Evolutionary conservation across 805 yeast genomes (phyloP).

Genomic region (Yarrowia yakushimensis): DNA sequence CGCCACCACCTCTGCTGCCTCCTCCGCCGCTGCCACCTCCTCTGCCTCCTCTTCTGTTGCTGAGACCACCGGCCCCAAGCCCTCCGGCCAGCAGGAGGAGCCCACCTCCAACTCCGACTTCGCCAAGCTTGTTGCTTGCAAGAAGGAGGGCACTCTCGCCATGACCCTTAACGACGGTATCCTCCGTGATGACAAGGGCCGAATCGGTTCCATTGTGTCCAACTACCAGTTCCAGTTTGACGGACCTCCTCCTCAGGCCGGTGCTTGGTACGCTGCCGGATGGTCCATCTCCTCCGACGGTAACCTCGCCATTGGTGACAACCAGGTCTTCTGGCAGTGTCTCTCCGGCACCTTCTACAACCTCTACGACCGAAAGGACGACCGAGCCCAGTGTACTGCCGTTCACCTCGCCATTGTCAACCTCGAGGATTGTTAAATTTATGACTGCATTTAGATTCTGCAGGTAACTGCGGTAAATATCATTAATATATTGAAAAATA

Average conservation of each 20-base stretch:
- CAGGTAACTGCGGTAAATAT: not conserved
- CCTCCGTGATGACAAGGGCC: conserved; percentile 12
- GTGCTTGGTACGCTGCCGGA: conserved; percentile 29
- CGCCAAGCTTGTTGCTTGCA: conserved; percentile 19
- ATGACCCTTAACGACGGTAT: conserved; percentile 18
- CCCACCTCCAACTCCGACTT: conserved; percentile 17
- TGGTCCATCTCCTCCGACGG: conserved; percentile 29
- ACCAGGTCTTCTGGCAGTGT: conserved; percentile 26
- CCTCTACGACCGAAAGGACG: conserved; percentile 23
- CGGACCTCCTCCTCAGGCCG: conserved; percentile 29
- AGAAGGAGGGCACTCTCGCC: conserved; percentile 14
- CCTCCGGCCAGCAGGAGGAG: conserved; percentile 9
- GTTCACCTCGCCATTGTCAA: conserved; percentile 22
- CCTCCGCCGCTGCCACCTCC: not conserved
- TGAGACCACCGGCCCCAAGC: conserved; percentile 11
- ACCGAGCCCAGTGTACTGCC: conserved; percentile 16
- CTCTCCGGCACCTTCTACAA: conserved; percentile 21
- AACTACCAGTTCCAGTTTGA: conserved; percentile 28
- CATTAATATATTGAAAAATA: conserved; percentile 7
- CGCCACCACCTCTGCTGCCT: not conserved
- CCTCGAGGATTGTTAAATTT: conserved; percentile 21
- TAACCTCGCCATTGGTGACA: conserved; percentile 28
- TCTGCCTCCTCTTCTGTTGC: not conserved
- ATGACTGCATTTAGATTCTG: conserved; percentile 17
- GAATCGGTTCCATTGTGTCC: conserved; percentile 16